These are phyloP conservation scores for Thermothielavioides terrestris DNA, from an alignment of 495 filamentous ascomycete genomes.

Conservation along the genomic window DNA sequence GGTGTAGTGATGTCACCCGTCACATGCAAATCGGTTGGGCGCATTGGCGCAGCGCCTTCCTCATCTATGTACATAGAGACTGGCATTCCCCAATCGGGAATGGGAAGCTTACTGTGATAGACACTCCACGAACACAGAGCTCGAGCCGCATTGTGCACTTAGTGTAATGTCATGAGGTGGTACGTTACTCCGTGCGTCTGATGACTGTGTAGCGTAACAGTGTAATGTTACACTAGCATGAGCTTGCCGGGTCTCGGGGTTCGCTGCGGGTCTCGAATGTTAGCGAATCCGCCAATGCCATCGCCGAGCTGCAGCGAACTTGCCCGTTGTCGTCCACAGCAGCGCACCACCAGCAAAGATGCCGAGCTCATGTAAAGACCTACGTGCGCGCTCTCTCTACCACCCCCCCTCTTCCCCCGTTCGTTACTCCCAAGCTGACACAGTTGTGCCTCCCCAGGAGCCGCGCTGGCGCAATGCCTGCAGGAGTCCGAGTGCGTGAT, in stretches of 20 bases:
- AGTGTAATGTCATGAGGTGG: too few species aligned
- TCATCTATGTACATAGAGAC: too few species aligned
- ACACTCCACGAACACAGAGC: too few species aligned
- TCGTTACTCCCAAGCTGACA: not conserved
- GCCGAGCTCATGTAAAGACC: slow-evolving; percentile 94
- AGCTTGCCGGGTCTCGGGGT: not conserved
- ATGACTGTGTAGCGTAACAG: too few species aligned
- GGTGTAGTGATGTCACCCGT: slow-evolving; percentile 16
- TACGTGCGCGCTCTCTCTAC: slow-evolving; percentile 48
- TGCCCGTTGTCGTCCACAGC: not conserved
- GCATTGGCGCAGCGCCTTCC: slow-evolving; percentile 3
- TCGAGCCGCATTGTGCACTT: too few species aligned
- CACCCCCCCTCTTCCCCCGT: not conserved
- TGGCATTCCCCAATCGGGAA: too few species aligned
- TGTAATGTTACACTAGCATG: too few species aligned
- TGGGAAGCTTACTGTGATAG: too few species aligned
- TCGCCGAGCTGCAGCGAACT: not conserved
- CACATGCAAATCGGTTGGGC: slow-evolving; percentile 16
- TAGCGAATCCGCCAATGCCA: not conserved
- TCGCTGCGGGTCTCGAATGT: not conserved
- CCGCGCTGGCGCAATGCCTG: slow-evolving; percentile 85
- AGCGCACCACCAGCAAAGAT: slow-evolving; percentile 41
- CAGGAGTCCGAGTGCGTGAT: slow-evolving; percentile 94
- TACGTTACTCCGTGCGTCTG: too few species aligned
- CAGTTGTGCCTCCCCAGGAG: slow-evolving; percentile 56